Conservation (phyloP, 371 early-diverging fungal species). For the Batrachochytrium dendrobatidis region DNA sequence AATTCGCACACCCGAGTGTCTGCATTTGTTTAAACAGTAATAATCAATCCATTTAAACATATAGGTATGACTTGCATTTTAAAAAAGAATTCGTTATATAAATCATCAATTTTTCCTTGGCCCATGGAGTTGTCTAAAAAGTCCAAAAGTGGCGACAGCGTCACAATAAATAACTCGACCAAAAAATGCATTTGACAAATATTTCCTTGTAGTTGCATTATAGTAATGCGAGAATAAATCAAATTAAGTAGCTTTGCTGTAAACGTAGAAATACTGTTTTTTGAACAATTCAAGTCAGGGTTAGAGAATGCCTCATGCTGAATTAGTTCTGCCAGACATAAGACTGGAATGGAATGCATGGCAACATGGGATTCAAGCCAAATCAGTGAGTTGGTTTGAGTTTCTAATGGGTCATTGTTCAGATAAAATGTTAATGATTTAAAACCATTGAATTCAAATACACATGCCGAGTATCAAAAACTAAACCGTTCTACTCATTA, state of each 20-base stretch:
- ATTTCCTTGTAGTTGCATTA: neutral
- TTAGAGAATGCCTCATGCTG: too few relatives aligned
- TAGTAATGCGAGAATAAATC: neutral
- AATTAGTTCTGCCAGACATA: neutral
- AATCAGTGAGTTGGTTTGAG: neutral
- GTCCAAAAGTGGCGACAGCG: neutral
- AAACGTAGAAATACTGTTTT: too few relatives aligned
- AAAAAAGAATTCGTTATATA: conserved; percentile 4
- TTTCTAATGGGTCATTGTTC: neutral
- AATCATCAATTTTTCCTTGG: neutral
- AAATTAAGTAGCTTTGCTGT: neutral
- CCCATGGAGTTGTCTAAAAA: neutral
- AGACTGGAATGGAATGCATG: neutral
- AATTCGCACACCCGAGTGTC: neutral
- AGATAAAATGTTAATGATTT: neutral
- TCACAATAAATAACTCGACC: neutral
- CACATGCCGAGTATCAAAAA: too few relatives aligned
- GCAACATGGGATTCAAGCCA: neutral
- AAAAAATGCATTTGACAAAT: neutral
- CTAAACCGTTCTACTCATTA: too few relatives aligned
- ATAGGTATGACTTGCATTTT: neutral
- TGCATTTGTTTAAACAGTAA: neutral
- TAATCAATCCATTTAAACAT: neutral
- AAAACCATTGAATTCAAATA: too few relatives aligned
- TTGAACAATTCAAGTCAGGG: neutral